Base-by-base conservation (phyloP, 129 eudicot genomes). In the Lonicera japonica region DNA sequence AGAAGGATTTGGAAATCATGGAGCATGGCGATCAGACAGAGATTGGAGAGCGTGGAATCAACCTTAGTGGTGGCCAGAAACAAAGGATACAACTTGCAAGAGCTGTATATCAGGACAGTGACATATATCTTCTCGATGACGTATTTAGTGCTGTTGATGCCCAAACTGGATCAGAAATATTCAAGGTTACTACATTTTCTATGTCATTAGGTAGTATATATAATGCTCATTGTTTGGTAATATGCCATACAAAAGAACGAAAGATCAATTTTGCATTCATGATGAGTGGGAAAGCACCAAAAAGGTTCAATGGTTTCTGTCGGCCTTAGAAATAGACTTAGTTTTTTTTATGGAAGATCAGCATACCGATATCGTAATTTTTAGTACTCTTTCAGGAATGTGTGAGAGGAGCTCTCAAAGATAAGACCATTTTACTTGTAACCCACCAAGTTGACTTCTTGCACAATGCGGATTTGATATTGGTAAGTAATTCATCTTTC, bases 21-120 rank as follows among this genome's bases (percentile, higher is more conserved):
- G 89, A 79, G 20, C 69, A 63, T 21, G 89, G 95, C 11, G 95
- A 86, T 61, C 89, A 71, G 65, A 89, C 95, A 0, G 97, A 89
- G 66, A 89, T 89, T 18, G 95, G 97, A 64, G 97, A 89, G 51
- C 90, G 95, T 21, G 97, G 97, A 36, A 89, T 89, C 47, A 89
- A 89, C 63, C 91, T 89, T 5, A 89, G 95, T n/a, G 97, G 97
- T 16, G 97, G 97, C 10, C 97, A 89, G 76, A 89, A 89, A 80
- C 97, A 89, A 63, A 68, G 97, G 16, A 78, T 89, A 25, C 97
- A 89, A 48, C 90, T 89, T 0, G 97, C 95, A 1, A 61, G 97
- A 65, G 95, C 95, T 22, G 91, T 89, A 11, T 89, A 89, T 78
- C 95, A 89, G 69, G 90, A 89, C 66, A 70, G 76, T 36, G 95